Conservation (phyloP, 768 basidiomycete species). For the Leccinum fibrillosum region DNA sequence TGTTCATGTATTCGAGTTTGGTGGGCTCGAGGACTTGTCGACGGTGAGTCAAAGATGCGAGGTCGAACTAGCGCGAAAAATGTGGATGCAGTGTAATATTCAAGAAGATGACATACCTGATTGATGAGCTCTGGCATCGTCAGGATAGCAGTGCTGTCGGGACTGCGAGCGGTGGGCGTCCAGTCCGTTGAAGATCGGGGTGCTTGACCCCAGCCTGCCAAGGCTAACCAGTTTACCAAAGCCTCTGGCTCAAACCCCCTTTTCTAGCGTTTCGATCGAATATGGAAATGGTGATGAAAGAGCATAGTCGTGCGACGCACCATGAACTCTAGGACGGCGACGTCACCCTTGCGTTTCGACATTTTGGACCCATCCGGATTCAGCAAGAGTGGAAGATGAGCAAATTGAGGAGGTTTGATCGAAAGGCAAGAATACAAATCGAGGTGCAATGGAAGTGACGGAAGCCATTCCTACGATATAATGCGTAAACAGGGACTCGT, state of each 20-base stretch:
- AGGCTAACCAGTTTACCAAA: constrained; percentile 87
- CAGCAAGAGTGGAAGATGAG: constrained; percentile 85
- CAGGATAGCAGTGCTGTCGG: constrained; percentile 66
- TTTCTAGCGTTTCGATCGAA: constrained; percentile 41
- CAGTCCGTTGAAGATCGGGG: constrained; percentile 28
- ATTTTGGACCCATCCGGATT: constrained; percentile 92
- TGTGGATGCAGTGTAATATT: background rate
- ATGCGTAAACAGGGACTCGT: background rate
- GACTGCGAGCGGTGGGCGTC: constrained; percentile 37
- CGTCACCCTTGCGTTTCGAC: constrained; percentile 91
- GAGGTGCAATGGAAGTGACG: constrained; percentile 88
- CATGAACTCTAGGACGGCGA: constrained; percentile 81
- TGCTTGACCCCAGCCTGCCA: constrained; percentile 88
- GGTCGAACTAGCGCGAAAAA: constrained; percentile 56
- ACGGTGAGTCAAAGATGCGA: constrained; percentile 73
- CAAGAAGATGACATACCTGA: constrained; percentile 38
- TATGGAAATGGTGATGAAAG: background rate
- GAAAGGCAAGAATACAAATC: constrained; percentile 81
- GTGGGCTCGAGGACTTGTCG: constrained; percentile 75
- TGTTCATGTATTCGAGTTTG: constrained; percentile 88
- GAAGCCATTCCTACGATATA: constrained; percentile 82
- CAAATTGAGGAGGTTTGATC: constrained; percentile 74
- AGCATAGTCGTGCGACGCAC: constrained; percentile 38
- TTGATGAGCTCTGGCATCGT: constrained; percentile 61
- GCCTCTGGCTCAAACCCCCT: constrained; percentile 90